Evolutionary conservation across 176 grass and related monocot genomes (phyloP).

Genomic region (Phoenix dactylifera): DNA sequence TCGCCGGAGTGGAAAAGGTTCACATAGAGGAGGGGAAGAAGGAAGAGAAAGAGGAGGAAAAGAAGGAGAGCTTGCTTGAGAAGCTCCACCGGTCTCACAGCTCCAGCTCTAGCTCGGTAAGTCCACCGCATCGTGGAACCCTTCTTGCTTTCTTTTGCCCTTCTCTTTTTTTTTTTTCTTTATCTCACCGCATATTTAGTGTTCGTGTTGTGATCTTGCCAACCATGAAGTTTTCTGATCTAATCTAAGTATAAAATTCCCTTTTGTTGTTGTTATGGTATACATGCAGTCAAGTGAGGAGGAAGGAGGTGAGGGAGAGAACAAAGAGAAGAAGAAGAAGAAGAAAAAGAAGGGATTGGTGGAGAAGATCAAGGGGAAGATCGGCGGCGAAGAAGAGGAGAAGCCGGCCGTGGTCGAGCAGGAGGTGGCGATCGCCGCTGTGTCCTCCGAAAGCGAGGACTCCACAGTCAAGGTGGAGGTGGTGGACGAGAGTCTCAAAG

Average conservation of each 20-base stretch:
- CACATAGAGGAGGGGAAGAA: conserved; percentile 22
- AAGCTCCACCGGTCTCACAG: conserved; percentile 65
- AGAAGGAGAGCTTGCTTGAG: conserved; percentile 56
- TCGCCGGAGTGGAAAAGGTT: conserved; percentile 40
- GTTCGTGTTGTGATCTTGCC: background rate
- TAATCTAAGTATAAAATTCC: background rate
- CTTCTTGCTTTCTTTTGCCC: background rate
- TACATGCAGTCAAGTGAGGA: conserved; percentile 73
- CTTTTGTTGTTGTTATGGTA: background rate
- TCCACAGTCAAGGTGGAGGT: conserved; percentile 46
- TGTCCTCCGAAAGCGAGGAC: conserved; percentile 23
- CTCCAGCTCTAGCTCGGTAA: conserved; percentile 92
- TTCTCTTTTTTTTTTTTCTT: background rate
- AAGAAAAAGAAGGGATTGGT: conserved; percentile 94
- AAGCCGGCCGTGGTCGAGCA: background rate
- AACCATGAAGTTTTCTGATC: too few species aligned
- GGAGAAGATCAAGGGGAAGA: conserved; percentile 83
- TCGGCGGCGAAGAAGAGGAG: conserved; percentile 32
- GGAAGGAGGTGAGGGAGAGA: conserved; percentile 64
- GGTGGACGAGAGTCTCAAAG: conserved; percentile 26
- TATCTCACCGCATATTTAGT: background rate
- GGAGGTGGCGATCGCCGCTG: background rate
- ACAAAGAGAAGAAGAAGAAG: conserved; percentile 70
- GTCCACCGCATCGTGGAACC: background rate
- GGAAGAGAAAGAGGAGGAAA: conserved; percentile 40